phyloP scores from a whole-genome alignment of 2,329 filamentous ascomycete species.

The Sordariomycetes sp. region DNA sequence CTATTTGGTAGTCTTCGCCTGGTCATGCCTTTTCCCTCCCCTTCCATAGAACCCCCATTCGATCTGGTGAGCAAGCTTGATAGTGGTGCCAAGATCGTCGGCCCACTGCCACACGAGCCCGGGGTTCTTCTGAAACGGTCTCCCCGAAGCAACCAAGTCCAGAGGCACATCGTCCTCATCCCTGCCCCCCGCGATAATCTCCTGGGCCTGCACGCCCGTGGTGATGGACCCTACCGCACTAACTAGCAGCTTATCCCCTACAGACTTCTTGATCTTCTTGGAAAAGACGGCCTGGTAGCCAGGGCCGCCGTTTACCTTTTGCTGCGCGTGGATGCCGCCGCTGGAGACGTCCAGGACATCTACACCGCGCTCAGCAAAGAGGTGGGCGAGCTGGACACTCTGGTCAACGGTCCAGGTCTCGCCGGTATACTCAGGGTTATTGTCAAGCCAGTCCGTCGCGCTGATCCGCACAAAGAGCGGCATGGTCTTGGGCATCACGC shows the following conservation, averaged over 20 bases:
- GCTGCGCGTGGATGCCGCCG: conserved; percentile 51
- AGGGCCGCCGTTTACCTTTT: conserved; percentile 46
- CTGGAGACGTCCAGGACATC: conserved; percentile 66
- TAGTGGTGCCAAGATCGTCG: conserved; percentile 35
- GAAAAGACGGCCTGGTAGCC: conserved; percentile 65
- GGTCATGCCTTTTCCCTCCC: conserved; percentile 3
- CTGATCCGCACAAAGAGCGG: conserved; percentile 60
- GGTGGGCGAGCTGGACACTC: conserved; percentile 48
- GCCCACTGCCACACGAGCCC: conserved; percentile 46
- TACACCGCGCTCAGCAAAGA: conserved; percentile 56
- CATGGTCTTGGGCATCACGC: conserved; percentile 50
- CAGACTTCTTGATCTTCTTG: conserved; percentile 57
- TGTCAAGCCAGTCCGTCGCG: conserved; percentile 62
- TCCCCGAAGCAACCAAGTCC: conserved; percentile 37
- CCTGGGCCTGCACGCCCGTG: conserved; percentile 31
- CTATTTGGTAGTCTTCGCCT: no score
- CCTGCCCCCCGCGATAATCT: conserved; percentile 25
- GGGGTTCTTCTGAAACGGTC: conserved; percentile 49
- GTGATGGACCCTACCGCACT: conserved; percentile 37
- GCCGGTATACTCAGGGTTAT: conserved; percentile 33
- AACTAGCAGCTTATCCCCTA: conserved; percentile 46
- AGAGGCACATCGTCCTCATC: conserved; percentile 25
- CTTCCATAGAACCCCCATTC: conserved; percentile 41
- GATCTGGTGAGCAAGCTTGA: conserved; percentile 41
- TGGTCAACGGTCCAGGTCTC: conserved; percentile 60